Evolutionary conservation across 257 asterid genomes (phyloP).

Genomic region (Ilex aquifolium): DNA sequence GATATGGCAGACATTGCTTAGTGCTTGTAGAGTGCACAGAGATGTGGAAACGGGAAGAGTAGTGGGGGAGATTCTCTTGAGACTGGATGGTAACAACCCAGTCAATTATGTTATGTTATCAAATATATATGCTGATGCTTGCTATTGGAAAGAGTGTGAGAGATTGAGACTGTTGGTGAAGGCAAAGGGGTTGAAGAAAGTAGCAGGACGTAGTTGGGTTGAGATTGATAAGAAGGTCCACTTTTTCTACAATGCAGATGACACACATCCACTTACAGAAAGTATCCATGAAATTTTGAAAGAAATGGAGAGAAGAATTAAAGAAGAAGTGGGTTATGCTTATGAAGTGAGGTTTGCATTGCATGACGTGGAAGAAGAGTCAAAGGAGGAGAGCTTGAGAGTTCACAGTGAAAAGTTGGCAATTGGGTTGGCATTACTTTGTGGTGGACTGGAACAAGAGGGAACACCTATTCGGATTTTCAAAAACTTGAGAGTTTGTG

Average conservation of each 20-base stretch:
- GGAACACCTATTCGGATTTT: slow-evolving; percentile 30
- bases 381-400: slow-evolving; percentile 38
- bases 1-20: slow-evolving; percentile 59
- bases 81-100: slow-evolving; percentile 44
- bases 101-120: slow-evolving; percentile 51
- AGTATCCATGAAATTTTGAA: slow-evolving; percentile 28
- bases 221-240: slow-evolving; percentile 40
- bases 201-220: slow-evolving; percentile 56
- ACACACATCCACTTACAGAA: slow-evolving; percentile 29
- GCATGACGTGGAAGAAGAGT: slow-evolving; percentile 50
- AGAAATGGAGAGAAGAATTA: slow-evolving; percentile 39
- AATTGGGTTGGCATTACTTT: slow-evolving; percentile 37
- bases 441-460: slow-evolving; percentile 20
- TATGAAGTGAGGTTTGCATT: slow-evolving; percentile 33
- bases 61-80: slow-evolving; percentile 40
- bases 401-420: slow-evolving; percentile 53
- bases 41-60: slow-evolving; percentile 43
- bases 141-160: slow-evolving; percentile 51
- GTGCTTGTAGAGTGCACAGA: slow-evolving; percentile 47
- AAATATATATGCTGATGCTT: slow-evolving; percentile 44
- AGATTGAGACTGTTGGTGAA: slow-evolving; percentile 32
- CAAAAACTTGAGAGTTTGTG: slow-evolving; percentile 49
- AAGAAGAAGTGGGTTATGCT: slow-evolving; percentile 30
- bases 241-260: slow-evolving; percentile 43
- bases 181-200: slow-evolving; percentile 47